Conservation (phyloP, 306 rosid species). For the Casuarina glauca region DNA sequence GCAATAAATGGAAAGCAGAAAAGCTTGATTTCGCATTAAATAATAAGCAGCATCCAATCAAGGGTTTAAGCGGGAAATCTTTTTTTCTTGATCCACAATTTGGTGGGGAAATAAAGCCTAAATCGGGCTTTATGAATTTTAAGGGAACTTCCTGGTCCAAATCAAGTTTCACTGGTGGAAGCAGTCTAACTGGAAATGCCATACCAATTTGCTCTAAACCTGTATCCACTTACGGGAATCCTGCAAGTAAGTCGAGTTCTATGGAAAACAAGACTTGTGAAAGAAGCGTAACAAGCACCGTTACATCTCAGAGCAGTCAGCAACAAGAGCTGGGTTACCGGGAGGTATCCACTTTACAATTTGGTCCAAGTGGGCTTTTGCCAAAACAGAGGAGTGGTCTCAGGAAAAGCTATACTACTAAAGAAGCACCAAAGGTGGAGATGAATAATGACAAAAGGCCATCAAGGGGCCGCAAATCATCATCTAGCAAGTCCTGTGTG, state of each 20-base stretch:
- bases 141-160: slow-evolving; percentile 38
- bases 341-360: slow-evolving; percentile 42
- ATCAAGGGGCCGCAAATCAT: slow-evolving; percentile 53
- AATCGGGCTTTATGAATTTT: slow-evolving; percentile 24
- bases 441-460: slow-evolving; percentile 34
- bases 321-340: slow-evolving; percentile 33
- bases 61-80: slow-evolving; percentile 35
- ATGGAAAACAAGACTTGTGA: slow-evolving; percentile 32
- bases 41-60: slow-evolving; percentile 42
- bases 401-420: slow-evolving; percentile 47
- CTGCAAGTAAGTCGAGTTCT: slow-evolving; percentile 32
- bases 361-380: slow-evolving; percentile 39
- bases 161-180: slow-evolving; percentile 32
- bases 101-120: slow-evolving; percentile 42
- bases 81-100: slow-evolving; percentile 30
- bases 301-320: slow-evolving; percentile 44
- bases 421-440: slow-evolving; percentile 46
- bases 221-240: slow-evolving; percentile 25
- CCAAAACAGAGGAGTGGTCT: slow-evolving; percentile 42
- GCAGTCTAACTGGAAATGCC: slow-evolving; percentile 30
- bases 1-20: slow-evolving; percentile 53
- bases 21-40: slow-evolving; percentile 35
- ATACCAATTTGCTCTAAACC: slow-evolving; percentile 23
- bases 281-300: slow-evolving; percentile 46
- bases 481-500: slow-evolving; percentile 64